Evolutionary conservation across 768 basidiomycete genomes (phyloP).

Genomic region (Psilocybe tampanensis): DNA sequence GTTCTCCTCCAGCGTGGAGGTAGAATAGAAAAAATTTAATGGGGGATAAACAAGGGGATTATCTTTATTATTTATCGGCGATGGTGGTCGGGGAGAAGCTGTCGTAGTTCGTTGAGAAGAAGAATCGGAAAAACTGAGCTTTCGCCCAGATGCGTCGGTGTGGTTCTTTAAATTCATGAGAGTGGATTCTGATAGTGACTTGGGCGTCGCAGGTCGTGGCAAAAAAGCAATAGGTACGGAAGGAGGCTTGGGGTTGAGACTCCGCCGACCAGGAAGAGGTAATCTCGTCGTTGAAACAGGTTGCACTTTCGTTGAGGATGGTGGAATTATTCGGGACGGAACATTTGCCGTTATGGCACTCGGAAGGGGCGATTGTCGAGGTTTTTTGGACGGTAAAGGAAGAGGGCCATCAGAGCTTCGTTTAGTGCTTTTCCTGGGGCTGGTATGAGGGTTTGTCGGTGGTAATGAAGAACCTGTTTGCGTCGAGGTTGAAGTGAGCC

Average conservation of each 20-base stretch:
- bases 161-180: not conserved
- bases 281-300: not conserved
- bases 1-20: no score
- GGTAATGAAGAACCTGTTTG: no score
- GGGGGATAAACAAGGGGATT: not conserved
- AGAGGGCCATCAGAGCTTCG: not conserved
- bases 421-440: no score
- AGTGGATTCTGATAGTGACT: not conserved
- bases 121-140: not conserved
- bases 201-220: not conserved
- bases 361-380: not conserved
- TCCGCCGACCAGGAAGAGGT: not conserved
- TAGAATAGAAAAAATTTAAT: no score
- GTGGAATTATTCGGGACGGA: not conserved
- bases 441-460: no score
- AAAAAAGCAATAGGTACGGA: slow-evolving; percentile 1
- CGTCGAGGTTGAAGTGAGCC: no score
- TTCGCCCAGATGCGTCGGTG: not conserved
- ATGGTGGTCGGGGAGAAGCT: not conserved
- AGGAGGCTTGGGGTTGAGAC: not conserved
- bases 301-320: not conserved
- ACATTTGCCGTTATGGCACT: no score
- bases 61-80: not conserved
- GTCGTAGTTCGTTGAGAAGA: not conserved
- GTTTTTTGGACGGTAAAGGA: not conserved